These are phyloP conservation scores for Oryza nivara DNA, from an alignment of 176 grass and related monocot genomes.

Conservation along the genomic window DNA sequence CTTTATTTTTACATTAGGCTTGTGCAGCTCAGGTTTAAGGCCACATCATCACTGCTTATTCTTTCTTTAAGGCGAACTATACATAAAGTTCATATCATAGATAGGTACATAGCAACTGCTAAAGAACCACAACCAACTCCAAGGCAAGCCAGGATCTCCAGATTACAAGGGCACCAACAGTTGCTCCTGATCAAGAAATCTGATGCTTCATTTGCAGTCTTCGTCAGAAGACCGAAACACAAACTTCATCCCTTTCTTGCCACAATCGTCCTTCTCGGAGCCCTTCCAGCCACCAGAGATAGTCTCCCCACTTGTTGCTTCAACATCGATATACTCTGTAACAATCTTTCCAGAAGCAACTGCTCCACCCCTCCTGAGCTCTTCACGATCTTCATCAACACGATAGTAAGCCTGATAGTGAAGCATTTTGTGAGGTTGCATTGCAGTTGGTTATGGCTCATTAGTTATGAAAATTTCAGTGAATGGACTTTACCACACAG, in stretches of 20 bases:
- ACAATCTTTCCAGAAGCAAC: conserved; percentile 9
- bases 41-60: conserved; percentile 11
- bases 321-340: background rate
- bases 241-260: conserved; percentile 39
- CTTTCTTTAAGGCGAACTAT: conserved; percentile 29
- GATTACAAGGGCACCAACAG: background rate
- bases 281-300: background rate
- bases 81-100: conserved; percentile 1
- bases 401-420: conserved; percentile 56
- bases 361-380: background rate
- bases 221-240: conserved; percentile 4
- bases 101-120: background rate
- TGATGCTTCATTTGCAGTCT: conserved; percentile 25
- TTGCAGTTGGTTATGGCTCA: background rate
- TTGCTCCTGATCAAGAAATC: conserved; percentile 14
- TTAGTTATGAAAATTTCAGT: conserved; percentile 17
- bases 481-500: conserved; percentile 80
- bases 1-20: background rate
- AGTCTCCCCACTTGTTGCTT: no score
- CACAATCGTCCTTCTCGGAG: conserved; percentile 22
- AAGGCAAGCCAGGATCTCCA: conserved; percentile 2
- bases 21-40: background rate
- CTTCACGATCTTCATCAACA: conserved; percentile 54
- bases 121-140: conserved; percentile 16
- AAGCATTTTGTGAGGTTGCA: conserved; percentile 31